These are phyloP conservation scores for Panicum miliaceum DNA, from an alignment of 176 grass and related monocot genomes.

Conservation along the genomic window DNA sequence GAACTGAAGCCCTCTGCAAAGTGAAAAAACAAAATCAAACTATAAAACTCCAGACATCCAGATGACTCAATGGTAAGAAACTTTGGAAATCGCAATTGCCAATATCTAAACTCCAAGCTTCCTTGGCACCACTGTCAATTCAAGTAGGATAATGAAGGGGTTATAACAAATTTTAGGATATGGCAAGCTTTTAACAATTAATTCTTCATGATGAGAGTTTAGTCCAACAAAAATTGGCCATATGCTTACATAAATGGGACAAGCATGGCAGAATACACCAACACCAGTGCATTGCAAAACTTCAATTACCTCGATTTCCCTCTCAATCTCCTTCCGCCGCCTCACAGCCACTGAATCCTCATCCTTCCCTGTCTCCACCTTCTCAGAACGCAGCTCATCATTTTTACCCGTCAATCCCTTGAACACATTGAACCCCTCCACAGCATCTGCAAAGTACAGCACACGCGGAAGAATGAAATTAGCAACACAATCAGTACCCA, in stretches of 20 bases:
- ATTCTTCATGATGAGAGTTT: background rate
- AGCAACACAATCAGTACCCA: background rate
- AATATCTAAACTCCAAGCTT: background rate
- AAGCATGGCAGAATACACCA: background rate
- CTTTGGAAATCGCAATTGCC: background rate
- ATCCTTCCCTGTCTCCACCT: conserved; percentile 30
- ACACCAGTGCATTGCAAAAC: conserved; percentile 4
- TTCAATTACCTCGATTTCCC: conserved; percentile 76
- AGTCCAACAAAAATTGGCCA: background rate
- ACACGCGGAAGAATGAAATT: conserved; percentile 12
- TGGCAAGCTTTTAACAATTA: background rate
- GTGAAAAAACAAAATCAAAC: background rate
- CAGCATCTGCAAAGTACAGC: conserved; percentile 48
- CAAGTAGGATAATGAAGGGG: background rate
- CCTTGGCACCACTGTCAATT: background rate
- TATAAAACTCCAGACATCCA: background rate
- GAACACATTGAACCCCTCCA: conserved; percentile 86
- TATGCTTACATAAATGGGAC: background rate
- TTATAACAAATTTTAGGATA: background rate
- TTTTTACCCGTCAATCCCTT: conserved; percentile 53
- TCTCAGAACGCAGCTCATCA: background rate
- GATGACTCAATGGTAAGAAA: background rate
- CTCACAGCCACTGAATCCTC: conserved; percentile 41
- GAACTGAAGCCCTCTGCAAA: conserved; percentile 68
- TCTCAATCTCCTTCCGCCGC: conserved; percentile 64